Conservation (phyloP, 1,284 basidiomycete genomes). For the Ceratobasidium sp. region DNA sequence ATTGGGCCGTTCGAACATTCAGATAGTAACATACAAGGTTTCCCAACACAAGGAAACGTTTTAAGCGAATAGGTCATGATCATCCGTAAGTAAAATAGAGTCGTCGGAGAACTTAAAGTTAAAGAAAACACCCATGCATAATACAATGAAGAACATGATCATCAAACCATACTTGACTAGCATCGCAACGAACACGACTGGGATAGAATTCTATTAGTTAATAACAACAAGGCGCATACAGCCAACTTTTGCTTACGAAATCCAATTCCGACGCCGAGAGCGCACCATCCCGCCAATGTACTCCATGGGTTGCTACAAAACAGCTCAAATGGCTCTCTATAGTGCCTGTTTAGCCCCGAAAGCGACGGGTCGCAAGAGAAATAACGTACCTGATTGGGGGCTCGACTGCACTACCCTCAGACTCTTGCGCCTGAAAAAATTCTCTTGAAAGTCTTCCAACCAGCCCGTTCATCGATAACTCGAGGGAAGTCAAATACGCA, state of each 20-base stretch:
- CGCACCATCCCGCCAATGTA: not conserved
- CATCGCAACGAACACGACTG: constrained; percentile 3
- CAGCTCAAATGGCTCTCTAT: not conserved
- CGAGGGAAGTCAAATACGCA: not conserved
- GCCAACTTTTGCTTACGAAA: constrained; percentile 1
- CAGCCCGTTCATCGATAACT: not conserved
- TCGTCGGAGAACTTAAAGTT: constrained; percentile 15
- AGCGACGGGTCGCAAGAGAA: too few relatives aligned
- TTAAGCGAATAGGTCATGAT: too few relatives aligned
- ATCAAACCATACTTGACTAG: constrained; percentile 3
- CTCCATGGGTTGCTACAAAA: constrained; percentile 4
- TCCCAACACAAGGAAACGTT: too few relatives aligned
- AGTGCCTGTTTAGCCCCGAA: too few relatives aligned
- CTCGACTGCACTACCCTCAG: too few relatives aligned
- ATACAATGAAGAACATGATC: not conserved
- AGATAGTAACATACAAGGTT: too few relatives aligned
- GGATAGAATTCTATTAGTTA: not conserved
- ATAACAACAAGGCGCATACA: not conserved
- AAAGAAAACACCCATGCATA: not conserved
- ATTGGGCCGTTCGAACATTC: too few relatives aligned
- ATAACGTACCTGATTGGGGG: too few relatives aligned
- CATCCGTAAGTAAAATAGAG: too few relatives aligned
- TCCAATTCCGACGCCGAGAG: not conserved
- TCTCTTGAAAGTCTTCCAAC: not conserved
- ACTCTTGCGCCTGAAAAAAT: not conserved